A percentile compares a stretch with the other conserved stretches of the same genome.
phyloP scores from a whole-genome alignment of 2,329 filamentous ascomycete species.

The Diplodia scrobiculata region DNA sequence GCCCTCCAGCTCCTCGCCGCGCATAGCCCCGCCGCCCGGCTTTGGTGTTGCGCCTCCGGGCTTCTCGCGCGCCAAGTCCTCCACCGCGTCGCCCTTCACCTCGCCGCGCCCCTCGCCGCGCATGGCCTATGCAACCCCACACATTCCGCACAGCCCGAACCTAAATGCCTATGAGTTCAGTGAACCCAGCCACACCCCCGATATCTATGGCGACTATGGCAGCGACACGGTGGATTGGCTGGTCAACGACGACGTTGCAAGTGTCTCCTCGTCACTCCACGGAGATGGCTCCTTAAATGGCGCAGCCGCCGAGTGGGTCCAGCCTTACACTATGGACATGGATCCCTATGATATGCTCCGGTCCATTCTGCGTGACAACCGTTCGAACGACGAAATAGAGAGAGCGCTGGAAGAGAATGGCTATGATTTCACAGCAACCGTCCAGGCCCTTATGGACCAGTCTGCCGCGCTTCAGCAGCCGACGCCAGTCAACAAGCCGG shows the following conservation, averaged over 20 bases:
- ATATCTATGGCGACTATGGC: conserved; percentile 88
- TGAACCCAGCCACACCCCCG: conserved; percentile 74
- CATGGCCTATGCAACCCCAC: conserved; percentile 83
- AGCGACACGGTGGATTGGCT: conserved; percentile 97
- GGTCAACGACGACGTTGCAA: conserved; percentile 80
- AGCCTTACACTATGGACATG: conserved; percentile 78
- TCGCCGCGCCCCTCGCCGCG: conserved; percentile 91
- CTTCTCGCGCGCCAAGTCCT: conserved; percentile 75
- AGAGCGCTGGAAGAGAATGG: conserved; percentile 83
- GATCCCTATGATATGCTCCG: conserved; percentile 97
- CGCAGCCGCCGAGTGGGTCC: conserved; percentile 77
- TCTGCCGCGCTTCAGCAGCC: conserved; percentile 57
- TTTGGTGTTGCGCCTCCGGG: conserved; percentile 71
- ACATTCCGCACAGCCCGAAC: conserved; percentile 89
- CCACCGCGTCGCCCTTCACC: conserved; percentile 82
- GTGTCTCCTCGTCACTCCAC: conserved; percentile 73
- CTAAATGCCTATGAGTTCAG: conserved; percentile 95
- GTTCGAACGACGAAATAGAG: conserved; percentile 92
- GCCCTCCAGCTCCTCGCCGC: conserved; percentile 78
- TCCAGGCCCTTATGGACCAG: conserved; percentile 79
- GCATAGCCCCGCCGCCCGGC: conserved; percentile 78
- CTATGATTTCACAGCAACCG: conserved; percentile 90
- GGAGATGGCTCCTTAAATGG: conserved; percentile 73
- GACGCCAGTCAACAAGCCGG: conserved; percentile 56
- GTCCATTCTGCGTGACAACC: conserved; percentile 85